Evolutionary conservation across 2,329 filamentous ascomycete genomes (phyloP), one percentile per base, ranked within the genome.

Genomic region (Epicoccum sorghinum): DNA sequence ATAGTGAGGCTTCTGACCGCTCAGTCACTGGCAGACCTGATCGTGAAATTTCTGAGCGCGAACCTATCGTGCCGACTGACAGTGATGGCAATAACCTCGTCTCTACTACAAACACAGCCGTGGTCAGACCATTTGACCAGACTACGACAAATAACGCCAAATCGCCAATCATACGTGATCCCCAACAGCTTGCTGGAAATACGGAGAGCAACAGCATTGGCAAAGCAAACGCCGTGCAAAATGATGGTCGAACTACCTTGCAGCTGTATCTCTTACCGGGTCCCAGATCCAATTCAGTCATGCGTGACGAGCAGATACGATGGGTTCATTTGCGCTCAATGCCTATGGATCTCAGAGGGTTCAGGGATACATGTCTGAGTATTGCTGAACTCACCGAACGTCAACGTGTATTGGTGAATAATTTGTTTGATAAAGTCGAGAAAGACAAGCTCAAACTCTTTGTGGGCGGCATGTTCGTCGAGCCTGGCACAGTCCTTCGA

Each of bases 401-500:
- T 13, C 43, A 61, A 3, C 53, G 58, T 18, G 57, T 32, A n/a
- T 50, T 71, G 3, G 57, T 57, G 4, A 36, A 23, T 3, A 62
- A 60, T 18, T 53, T 62, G 1, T 47, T 73, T 4, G 47, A 54
- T 13, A 67, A 59, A 39, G 22, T 74, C 1, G 62, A 71, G 40
- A 65, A 59, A 25, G 62, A 71, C 7, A 67, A 64, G 9, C 47
- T 66, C 8, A 69, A 67, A 33, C 43, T 55, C 9, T 69, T 62
- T 23, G 23, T 67, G 3, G 60, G 58, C 7, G 71, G 71, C 5
- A 64, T 66, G 55, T 74, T 69, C 46, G 66, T 73, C n/a, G 68
- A 73, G 42, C 68, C 69, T 7, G 71, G 71, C 7, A 70, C 69
- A 3, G 65, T 73, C 8, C 32, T 73, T 10, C 62, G 70, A 41